Base-by-base conservation (phyloP, 164 flowering plant genomes). In the Platanus orientalis region DNA sequence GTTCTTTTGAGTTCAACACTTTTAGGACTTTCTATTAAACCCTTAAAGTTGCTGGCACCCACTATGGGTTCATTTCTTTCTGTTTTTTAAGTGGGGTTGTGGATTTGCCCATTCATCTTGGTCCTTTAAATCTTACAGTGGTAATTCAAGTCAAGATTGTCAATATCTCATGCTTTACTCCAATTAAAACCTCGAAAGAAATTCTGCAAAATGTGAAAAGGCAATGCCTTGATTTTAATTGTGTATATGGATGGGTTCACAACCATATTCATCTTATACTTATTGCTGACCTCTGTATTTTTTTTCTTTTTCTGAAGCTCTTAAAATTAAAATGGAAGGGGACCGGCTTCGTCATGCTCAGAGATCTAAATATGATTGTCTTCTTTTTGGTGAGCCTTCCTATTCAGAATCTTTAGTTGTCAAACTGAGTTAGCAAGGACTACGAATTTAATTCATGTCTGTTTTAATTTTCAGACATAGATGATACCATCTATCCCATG, bases 401-500 rank as follows among this genome's bases (percentile, higher is more conserved):
- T 68, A 13, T n/a, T 40, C 27, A n/a, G 19, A 21, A 17, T 16
- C 13, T 42, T 45, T 49, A 32, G 17, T 57, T 55, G 39, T 17
- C 25, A 19, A 53, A 7, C 13, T 28, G 25, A 39, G 28, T 36
- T 51, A 23, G 26, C 16, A 0, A 4, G 24, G 11, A 19, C 13
- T 19, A 7, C 26, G n/a, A n/a, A 25, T 28, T 26, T 57, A 23
- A 57, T 30, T 25, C 42, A 25, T 44, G 19, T n/a, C 47, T 21
- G 20, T 62, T 42, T 53, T 16, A 32, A 49, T 7, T 77, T 72
- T 23, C 76, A 87, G 96, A 89, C 75, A 50, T 92, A 16, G 96
- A 88, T 71, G 96, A 88, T 67, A 89, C 97, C 55, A 78, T 90
- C 57, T 90, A 90, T 72, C 91, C 97, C 32, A 40, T 69, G 27